Base-by-base conservation (phyloP, 306 rosid species). In the Erythrophleum fordii region DNA sequence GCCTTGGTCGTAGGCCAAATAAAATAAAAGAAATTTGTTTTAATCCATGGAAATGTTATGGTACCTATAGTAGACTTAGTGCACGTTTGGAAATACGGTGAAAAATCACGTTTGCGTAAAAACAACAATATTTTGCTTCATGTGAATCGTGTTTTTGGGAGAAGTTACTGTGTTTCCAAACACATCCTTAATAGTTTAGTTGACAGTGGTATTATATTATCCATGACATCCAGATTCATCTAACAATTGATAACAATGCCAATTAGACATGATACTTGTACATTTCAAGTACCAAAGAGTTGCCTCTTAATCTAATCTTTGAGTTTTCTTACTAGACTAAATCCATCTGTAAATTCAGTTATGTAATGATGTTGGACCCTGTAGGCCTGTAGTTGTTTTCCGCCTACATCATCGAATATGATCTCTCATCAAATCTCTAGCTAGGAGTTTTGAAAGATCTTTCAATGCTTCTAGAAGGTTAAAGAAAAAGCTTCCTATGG, bases 361-460 rank as follows among this genome's bases (percentile, higher is more conserved):
- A 84, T 58, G 62, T 53, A 72, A 82, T 52, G 22, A 41, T 48
- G 74, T 52, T 64, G 70, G 68, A 82, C 65, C 71, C 45, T 26
- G 35, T 48, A 52, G 29, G 9, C 49, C 51, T 46, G 51, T 46
- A 39, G 13, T 25, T 44, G 18, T 51, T 72, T 14, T 72, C 53
- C 66, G 22, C 69, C 44, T 78, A 29, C 37, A 14, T 71, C 44
- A 58, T 39, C 80, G 39, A 68, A 66, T 56, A 48, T 65, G 62
- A 16, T 12, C 20, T 20, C 72, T 23, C 31, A 35, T 39, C 10
- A 58, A 60, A 73, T 67, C 11, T 83, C 62, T 12, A 26, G 26
- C 51, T 69, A 58, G 60, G 48, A 72, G 44, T 75, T 51, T 52
- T 22, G 9, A 60, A 61, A 69, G 28, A 62, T 20, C 74, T 31